These are phyloP conservation scores for Pleodorina starrii DNA, from an alignment of 139 green algal species.

Conservation along the genomic window DNA sequence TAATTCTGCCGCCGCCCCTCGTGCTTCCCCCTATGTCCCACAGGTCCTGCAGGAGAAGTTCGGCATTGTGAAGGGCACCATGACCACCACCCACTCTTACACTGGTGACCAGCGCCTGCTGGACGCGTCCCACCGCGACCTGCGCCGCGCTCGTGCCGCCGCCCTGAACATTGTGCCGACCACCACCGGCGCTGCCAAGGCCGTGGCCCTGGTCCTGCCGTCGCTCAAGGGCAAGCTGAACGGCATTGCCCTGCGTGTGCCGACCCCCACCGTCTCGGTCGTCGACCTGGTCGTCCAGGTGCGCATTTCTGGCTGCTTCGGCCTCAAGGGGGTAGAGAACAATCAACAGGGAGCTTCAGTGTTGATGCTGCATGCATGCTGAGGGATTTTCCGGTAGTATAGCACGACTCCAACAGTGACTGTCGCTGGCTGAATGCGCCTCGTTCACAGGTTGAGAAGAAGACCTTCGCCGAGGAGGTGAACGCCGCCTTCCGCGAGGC, in stretches of 20 bases:
- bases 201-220: conserved; percentile 96
- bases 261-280: conserved; percentile 98
- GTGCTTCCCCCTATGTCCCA: conserved; percentile 66
- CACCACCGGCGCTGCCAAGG: conserved; percentile 98
- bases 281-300: conserved; percentile 98
- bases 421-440: no score
- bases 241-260: conserved; percentile 98
- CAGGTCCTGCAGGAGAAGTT: conserved; percentile 99
- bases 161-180: conserved; percentile 99
- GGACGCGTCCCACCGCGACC: conserved; percentile 98
- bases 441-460: conserved; percentile 98
- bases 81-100: conserved; percentile 99
- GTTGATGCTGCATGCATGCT: no score
- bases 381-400: no score
- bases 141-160: conserved; percentile 96
- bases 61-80: conserved; percentile 99
- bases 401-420: no score
- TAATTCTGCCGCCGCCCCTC: not conserved
- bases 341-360: no score
- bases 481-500: conserved; percentile 97
- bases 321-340: no score
- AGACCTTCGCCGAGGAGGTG: conserved; percentile 99
- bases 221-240: conserved; percentile 96
- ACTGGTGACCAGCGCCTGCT: conserved; percentile 99
- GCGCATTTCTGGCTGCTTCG: not conserved